These are phyloP conservation scores for Candida michaelii DNA, from an alignment of 805 yeast genomes.

Conservation along the genomic window DNA sequence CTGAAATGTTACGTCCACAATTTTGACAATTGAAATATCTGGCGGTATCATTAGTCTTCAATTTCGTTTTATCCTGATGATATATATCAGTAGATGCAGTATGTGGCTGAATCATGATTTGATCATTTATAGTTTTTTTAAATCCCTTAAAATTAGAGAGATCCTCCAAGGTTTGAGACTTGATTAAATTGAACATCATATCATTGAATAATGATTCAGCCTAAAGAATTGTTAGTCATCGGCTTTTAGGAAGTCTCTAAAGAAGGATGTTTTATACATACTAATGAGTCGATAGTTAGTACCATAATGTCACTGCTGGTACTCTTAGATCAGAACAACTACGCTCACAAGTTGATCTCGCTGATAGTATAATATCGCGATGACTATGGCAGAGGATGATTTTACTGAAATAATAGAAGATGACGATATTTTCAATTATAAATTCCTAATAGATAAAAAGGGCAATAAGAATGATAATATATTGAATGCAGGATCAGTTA, in stretches of 20 bases:
- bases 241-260: background rate
- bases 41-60: conserved; percentile 44
- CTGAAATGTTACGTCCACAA: conserved; percentile 85
- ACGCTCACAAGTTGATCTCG: background rate
- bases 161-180: conserved; percentile 28
- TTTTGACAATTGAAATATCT: conserved; percentile 75
- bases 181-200: conserved; percentile 30
- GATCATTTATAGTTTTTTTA: conserved; percentile 17
- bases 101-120: conserved; percentile 14
- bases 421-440: conserved; percentile 40
- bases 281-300: conserved; percentile 14
- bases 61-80: conserved; percentile 49
- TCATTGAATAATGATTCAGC: conserved; percentile 39
- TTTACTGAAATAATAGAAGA: conserved; percentile 11
- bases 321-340: background rate
- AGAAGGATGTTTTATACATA: conserved; percentile 11
- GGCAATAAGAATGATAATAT: background rate
- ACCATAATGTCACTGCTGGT: conserved; percentile 5
- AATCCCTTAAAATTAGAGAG: conserved; percentile 24
- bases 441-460: conserved; percentile 12
- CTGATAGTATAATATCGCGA: conserved; percentile 2
- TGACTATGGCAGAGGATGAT: conserved; percentile 8
- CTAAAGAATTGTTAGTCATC: conserved; percentile 19
- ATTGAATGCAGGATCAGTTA: conserved; percentile 26
- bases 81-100: conserved; percentile 41